Conservation (phyloP, 2,329 filamentous ascomycete species). For the Penicillium brevicompactum region DNA sequence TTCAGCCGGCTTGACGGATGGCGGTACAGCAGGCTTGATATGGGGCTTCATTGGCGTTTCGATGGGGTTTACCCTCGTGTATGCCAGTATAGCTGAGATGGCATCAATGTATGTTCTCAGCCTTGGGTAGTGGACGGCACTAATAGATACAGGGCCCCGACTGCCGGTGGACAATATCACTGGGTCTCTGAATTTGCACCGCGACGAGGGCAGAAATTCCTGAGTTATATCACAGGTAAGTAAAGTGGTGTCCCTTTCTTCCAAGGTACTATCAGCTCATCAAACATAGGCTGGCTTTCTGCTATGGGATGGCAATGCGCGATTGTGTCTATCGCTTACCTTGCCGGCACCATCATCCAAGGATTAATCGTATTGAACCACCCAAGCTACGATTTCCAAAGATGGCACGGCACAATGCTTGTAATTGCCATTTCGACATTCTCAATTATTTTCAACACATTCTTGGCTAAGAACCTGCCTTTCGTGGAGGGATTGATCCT, state of each 20-base stretch:
- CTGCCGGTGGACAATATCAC: constrained; percentile 41
- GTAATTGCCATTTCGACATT: constrained; percentile 44
- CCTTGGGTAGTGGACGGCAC: neutral
- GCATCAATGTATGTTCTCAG: constrained; percentile 43
- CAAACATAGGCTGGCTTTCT: constrained; percentile 43
- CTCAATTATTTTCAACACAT: constrained; percentile 46
- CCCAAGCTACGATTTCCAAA: constrained; percentile 40
- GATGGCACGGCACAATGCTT: constrained; percentile 50
- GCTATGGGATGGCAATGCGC: constrained; percentile 50
- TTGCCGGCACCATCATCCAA: constrained; percentile 50
- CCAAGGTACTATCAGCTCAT: neutral
- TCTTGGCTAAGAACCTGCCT: constrained; percentile 42
- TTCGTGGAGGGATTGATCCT: constrained; percentile 44
- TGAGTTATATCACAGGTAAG: constrained; percentile 50
- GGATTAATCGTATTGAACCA: constrained; percentile 49
- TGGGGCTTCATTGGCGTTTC: constrained; percentile 39
- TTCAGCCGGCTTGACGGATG: constrained; percentile 36
- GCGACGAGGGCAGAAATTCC: constrained; percentile 40
- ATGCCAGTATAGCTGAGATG: constrained; percentile 45
- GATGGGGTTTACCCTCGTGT: constrained; percentile 36
- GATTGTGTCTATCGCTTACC: constrained; percentile 47
- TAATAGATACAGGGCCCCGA: constrained; percentile 38
- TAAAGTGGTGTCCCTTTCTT: neutral
- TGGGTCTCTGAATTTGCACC: constrained; percentile 46
- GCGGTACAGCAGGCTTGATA: constrained; percentile 41